Base-by-base conservation (phyloP, 768 basidiomycete species). In the Suillus weaverae region DNA sequence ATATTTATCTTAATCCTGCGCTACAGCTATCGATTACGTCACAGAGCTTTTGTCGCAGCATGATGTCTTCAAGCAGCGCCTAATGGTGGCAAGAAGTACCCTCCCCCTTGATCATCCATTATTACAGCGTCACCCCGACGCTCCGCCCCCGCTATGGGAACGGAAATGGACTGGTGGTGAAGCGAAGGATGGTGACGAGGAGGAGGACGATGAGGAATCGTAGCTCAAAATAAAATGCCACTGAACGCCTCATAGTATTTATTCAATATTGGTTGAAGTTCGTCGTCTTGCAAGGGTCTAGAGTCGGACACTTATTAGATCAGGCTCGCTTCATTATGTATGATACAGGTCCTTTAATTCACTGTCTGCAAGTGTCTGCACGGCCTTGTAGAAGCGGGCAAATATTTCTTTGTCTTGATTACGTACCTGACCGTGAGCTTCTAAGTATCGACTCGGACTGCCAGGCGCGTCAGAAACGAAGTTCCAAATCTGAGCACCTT, bases 1-100 rank as follows among this genome's bases (percentile, higher is more conserved):
- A 60, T 16, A 38, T 57, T 64, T 63, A 50, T 44, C 20, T 57
- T 66, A 33, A 68, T 63, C 13, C 22, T 7, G 20, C 3, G 51
- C 60, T 61, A 4, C 68, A 97, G 95, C 95, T 20, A 95, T 97
- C 74, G 95, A 97, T 64, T 88, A 95, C 70, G 81, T 97, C 67
- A 85, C 86, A 38, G 83, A 82, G 0, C 82, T 96, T 33, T 78
- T 92, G 16, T 77, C 82, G 3, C 85, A 90, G 57, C 89, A 86
- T 13, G 79, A 84, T 16, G 74, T 75, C 4, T 82, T 95, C 51
- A 74, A 85, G 43, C 77, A 81, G 20, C 86, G 91, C 5, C 79
- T 94, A 5, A 79, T 88, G 8, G 80, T 79, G 18, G 90, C 91
- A 30, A 84, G 86, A 36, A 79, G 76, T 8, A 70, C 77, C 46